A percentile compares a stretch with the other conserved stretches of the same genome.
These are phyloP conservation scores for Tetradesmus lagerheimii DNA, from an alignment of 139 green algal species.

Conservation along the genomic window DNA sequence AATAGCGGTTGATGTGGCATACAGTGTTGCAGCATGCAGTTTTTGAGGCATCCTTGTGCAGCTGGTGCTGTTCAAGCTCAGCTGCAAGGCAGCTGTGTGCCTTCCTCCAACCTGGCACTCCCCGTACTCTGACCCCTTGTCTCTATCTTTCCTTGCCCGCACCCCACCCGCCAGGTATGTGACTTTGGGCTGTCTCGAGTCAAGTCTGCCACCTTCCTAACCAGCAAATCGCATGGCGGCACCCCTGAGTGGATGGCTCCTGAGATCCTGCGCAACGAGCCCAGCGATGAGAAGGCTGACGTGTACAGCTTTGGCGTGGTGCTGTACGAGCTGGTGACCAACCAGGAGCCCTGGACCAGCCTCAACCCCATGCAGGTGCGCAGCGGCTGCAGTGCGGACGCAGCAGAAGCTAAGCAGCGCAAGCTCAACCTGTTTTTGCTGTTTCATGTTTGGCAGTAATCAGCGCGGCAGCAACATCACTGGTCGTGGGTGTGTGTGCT, in stretches of 20 bases:
- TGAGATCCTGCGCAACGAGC: conserved; percentile 77
- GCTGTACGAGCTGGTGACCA: conserved; percentile 93
- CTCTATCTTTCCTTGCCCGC: background rate
- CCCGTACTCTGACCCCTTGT: background rate
- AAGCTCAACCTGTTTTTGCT: no score
- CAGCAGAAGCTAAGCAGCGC: no score
- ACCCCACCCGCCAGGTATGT: conserved; percentile 54
- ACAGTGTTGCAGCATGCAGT: background rate
- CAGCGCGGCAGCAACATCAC: no score
- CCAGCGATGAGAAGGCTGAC: conserved; percentile 88
- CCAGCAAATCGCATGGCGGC: conserved; percentile 69
- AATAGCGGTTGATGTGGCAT: no score
- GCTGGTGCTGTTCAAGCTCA: no score
- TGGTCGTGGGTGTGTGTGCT: no score
- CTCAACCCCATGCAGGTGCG: conserved; percentile 84
- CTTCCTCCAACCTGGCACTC: background rate
- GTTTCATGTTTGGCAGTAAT: no score
- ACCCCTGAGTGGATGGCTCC: conserved; percentile 97
- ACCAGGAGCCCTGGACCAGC: conserved; percentile 87
- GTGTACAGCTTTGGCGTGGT: conserved; percentile 86
- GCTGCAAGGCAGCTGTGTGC: background rate
- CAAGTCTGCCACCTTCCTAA: conserved; percentile 77
- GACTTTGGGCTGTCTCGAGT: conserved; percentile 91
- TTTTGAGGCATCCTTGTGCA: background rate
- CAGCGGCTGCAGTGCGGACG: background rate